Evolutionary conservation across 2,329 filamentous ascomycete genomes (phyloP).

Genomic region (Colletotrichum phormii): DNA sequence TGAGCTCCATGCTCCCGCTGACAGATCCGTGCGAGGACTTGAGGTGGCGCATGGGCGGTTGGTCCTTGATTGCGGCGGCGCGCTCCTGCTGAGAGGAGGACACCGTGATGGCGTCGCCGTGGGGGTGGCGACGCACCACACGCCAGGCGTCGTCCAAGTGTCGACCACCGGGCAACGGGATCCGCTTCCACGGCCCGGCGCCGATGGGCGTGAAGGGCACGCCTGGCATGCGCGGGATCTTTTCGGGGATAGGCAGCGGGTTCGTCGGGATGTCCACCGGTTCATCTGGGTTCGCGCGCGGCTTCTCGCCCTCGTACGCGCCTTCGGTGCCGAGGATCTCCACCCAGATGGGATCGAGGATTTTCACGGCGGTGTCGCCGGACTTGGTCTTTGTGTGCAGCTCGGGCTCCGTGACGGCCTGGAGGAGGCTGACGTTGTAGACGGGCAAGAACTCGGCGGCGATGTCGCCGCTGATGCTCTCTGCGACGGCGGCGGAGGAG

Average conservation of each 20-base stretch:
- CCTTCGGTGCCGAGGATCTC: slow-evolving; percentile 34
- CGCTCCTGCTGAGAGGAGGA: background rate
- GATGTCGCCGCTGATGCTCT: slow-evolving; percentile 55
- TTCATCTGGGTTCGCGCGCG: slow-evolving; percentile 31
- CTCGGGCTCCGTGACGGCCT: slow-evolving; percentile 38
- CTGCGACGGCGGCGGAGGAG: slow-evolving; percentile 48
- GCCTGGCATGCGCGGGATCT: slow-evolving; percentile 21
- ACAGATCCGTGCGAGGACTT: slow-evolving; percentile 56
- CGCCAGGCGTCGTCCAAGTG: slow-evolving; percentile 9
- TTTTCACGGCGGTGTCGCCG: slow-evolving; percentile 51
- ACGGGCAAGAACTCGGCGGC: slow-evolving; percentile 57
- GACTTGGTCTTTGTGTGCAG: slow-evolving; percentile 58
- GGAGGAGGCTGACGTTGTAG: slow-evolving; percentile 44
- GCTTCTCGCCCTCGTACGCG: slow-evolving; percentile 28
- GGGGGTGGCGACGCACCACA: background rate
- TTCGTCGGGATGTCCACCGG: slow-evolving; percentile 36
- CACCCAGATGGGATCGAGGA: slow-evolving; percentile 60
- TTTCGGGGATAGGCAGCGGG: slow-evolving; percentile 22
- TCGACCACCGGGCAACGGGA: slow-evolving; percentile 28
- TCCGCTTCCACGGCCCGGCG: slow-evolving; percentile 39
- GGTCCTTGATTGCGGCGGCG: slow-evolving; percentile 2
- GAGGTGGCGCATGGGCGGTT: slow-evolving; percentile 49
- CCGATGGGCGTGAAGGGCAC: slow-evolving; percentile 19
- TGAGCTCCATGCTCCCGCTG: slow-evolving; percentile 55
- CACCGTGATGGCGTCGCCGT: background rate